Percentiles rank a stretch among this genome's conserved stretches.
These are phyloP conservation scores for Mycena galericulata DNA, from an alignment of 768 basidiomycete species.

Conservation along the genomic window DNA sequence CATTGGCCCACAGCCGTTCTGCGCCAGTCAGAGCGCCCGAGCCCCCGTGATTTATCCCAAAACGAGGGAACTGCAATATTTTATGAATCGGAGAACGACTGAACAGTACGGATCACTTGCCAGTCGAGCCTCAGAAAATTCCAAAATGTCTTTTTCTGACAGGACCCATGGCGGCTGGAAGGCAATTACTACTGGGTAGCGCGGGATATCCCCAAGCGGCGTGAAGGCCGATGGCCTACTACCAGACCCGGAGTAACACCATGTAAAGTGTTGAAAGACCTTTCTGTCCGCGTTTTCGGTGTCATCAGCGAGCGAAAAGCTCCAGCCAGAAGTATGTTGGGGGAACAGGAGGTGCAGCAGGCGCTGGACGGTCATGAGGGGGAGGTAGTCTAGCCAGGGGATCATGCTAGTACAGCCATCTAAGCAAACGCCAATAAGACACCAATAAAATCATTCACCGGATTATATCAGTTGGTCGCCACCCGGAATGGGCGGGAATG, in stretches of 20 bases:
- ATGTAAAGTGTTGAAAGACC: conserved; percentile 8
- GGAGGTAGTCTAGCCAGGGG: conserved; percentile 25
- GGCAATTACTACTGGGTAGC: conserved; percentile 6
- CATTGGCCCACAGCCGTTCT: conserved; percentile 21
- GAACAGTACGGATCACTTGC: not conserved
- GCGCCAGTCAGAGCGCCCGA: not conserved
- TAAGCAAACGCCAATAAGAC: too few species aligned
- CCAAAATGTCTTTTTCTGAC: conserved; percentile 15
- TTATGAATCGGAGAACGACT: not conserved
- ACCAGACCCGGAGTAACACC: conserved; percentile 6
- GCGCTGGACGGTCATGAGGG: conserved; percentile 24
- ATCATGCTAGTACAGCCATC: not conserved
- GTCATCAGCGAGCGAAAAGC: conserved; percentile 6
- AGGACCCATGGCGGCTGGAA: conserved; percentile 28
- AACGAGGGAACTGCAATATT: not conserved
- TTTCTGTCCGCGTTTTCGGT: conserved; percentile 12
- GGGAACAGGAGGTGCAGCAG: conserved; percentile 19
- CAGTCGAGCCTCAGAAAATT: conserved; percentile 3
- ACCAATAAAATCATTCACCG: not conserved
- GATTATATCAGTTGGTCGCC: conserved; percentile 21
- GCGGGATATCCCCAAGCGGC: not conserved
- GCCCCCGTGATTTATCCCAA: not conserved
- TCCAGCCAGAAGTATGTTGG: conserved; percentile 4
- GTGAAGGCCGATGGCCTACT: conserved; percentile 6
- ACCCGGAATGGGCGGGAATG: conserved; percentile 1